phyloP scores from a whole-genome alignment of 2,329 filamentous ascomycete genomes.

The Dryadomyces quercus-mongolicae region DNA sequence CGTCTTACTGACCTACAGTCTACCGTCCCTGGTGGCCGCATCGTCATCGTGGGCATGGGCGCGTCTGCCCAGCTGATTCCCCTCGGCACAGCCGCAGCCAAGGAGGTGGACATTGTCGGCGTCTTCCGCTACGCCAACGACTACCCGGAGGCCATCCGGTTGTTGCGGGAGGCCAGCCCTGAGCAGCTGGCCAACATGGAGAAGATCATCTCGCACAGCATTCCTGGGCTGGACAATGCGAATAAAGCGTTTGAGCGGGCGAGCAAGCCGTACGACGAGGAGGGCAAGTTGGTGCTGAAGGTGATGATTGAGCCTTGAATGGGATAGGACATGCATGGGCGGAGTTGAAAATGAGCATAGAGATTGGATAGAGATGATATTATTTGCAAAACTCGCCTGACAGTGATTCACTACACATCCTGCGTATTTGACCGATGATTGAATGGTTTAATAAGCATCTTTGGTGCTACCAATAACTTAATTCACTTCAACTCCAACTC shows the following conservation, averaged over 20 bases:
- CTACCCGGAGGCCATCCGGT: conserved; percentile 44
- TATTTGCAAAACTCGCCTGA: not conserved
- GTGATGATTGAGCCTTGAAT: conserved; percentile 43
- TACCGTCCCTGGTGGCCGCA: conserved; percentile 53
- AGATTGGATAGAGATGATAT: not conserved
- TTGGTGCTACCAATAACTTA: no score
- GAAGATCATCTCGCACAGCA: conserved; percentile 60
- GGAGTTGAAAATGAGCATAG: not conserved
- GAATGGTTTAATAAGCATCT: no score
- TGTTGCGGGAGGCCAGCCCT: conserved; percentile 34
- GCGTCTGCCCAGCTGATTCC: conserved; percentile 57
- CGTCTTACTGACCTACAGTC: conserved; percentile 25
- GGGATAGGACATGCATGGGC: not conserved
- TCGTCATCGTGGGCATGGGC: conserved; percentile 63
- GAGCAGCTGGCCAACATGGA: conserved; percentile 47
- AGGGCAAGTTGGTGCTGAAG: conserved; percentile 62
- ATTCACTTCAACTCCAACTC: no score
- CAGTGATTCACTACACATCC: no score
- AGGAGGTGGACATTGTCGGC: conserved; percentile 60
- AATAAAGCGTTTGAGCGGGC: conserved; percentile 61
- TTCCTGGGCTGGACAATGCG: conserved; percentile 48
- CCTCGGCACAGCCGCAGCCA: conserved; percentile 53
- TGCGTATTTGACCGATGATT: no score
- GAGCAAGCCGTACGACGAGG: conserved; percentile 54
- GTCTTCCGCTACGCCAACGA: conserved; percentile 65